Evolutionary conservation across 129 eudicot species (phyloP).

Genomic region (Tagetes patula): DNA sequence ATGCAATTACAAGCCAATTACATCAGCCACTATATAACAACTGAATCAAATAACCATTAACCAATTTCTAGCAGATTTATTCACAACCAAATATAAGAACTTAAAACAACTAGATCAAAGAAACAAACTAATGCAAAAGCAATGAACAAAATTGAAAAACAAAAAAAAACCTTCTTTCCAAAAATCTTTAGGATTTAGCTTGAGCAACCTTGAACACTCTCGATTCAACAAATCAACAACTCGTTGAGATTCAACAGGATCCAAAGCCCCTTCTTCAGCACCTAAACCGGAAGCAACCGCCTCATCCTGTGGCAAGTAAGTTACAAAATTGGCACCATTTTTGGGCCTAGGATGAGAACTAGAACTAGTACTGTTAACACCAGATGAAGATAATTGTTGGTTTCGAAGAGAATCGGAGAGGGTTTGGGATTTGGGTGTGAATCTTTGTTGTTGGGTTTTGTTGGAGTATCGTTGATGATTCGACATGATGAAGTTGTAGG

Average conservation of each 20-base stretch:
- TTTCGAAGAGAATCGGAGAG: constrained; percentile 56
- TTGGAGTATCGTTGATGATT: constrained; percentile 27
- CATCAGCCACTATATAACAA: constrained; percentile 5
- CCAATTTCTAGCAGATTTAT: too few relatives aligned
- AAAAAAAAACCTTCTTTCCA: constrained; percentile 73
- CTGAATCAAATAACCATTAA: background rate
- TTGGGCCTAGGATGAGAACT: constrained; percentile 32
- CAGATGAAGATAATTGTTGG: constrained; percentile 31
- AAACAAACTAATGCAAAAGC: background rate
- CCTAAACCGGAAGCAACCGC: constrained; percentile 92
- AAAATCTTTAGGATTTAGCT: constrained; percentile 64
- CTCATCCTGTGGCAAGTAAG: constrained; percentile 94
- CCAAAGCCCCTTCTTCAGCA: constrained; percentile 83
- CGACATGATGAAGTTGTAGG: constrained; percentile 23
- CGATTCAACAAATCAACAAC: constrained; percentile 81
- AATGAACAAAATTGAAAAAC: background rate
- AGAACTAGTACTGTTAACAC: constrained; percentile 19
- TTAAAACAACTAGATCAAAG: background rate
- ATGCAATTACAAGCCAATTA: background rate
- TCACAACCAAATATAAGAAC: background rate
- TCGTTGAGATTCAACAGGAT: constrained; percentile 80
- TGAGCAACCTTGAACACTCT: constrained; percentile 72
- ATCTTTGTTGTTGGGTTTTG: constrained; percentile 27
- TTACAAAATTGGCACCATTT: constrained; percentile 52
- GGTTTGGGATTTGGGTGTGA: constrained; percentile 20